A percentile compares a stretch with the other conserved stretches of the same genome.
Conservation (phyloP, 345 rosid genomes). For the Aegle marmelos region DNA sequence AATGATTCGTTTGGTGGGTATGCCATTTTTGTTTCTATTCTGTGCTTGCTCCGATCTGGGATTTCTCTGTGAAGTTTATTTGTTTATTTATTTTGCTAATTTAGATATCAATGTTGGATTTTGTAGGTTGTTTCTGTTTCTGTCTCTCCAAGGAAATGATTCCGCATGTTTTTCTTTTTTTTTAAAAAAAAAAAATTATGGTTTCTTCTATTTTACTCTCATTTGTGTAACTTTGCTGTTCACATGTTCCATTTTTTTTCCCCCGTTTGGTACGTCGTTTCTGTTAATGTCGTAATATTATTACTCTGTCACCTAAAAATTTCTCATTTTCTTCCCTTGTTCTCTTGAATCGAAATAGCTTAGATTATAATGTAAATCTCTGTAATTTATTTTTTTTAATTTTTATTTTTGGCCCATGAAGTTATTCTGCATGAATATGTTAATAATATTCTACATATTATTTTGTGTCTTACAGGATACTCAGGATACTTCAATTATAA, state of each 20-base stretch:
- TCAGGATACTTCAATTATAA: slow-evolving; percentile 58
- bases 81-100: not conserved
- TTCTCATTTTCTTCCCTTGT: not conserved
- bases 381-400: not conserved
- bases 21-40: not conserved
- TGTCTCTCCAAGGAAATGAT: not conserved
- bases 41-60: slow-evolving; percentile 2
- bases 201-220: not conserved
- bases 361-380: not conserved
- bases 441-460: slow-evolving; percentile 1
- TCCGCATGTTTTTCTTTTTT: not conserved
- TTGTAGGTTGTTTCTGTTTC: not conserved
- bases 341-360: not conserved
- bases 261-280: not conserved
- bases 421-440: not conserved
- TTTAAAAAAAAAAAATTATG: no score
- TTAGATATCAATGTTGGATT: not conserved
- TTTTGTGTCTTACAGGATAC: slow-evolving; percentile 48
- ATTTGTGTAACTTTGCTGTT: not conserved
- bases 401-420: not conserved
- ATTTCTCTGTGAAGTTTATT: not conserved
- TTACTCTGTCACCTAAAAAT: not conserved
- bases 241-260: not conserved
- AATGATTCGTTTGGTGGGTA: slow-evolving; percentile 9
- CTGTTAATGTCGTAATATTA: not conserved